Base-by-base conservation (phyloP, 2,329 filamentous ascomycete species). In the Aspergillus sp. region DNA sequence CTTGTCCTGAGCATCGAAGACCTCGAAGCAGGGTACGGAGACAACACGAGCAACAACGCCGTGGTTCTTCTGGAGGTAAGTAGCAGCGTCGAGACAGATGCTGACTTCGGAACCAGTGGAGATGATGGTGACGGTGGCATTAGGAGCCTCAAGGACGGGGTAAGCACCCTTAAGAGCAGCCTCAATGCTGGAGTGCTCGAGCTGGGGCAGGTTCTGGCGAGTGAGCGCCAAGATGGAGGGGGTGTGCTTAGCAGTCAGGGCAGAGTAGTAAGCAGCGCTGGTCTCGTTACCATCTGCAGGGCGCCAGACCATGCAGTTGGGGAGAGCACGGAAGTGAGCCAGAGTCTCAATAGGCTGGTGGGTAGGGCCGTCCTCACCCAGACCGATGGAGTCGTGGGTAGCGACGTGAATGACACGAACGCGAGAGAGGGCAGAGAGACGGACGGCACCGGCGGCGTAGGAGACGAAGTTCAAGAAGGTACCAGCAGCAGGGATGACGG, bases 381-480 rank as follows among this genome's bases (percentile, higher is more conserved):
- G 91, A 83, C 95, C 95, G 71, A 99, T 99, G 66, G 93, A 97
- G 85, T 98, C 93, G 86, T 98, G 93, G 68, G 93, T 98, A 72
- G 95, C 93, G 69, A 98, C 86, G 88, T 95, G 96, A 83, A 99
- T 93, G 75, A 87, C 84, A 71, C 93, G 93, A 76, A 93, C 85
- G 78, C 90, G 93, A 47, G 93, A 96, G 68, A 99, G 86, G 41
- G 95, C 88, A 39, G 93, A 96, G 61, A 99, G 87, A 80, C 95
- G 93, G 75, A 98, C 89, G 71, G 95, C 89, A 79, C 95, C 95
- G 66, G 95, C 92, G 68, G 91, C 93, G 77, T 99, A 99, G 24
- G 93, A 98, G 68, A 98, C 92, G 79, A 99, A 99, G 89, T 98
- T 99, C 69, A 99, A 84, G 88, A 99, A 99, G 71, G 95, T 98